phyloP scores from a whole-genome alignment of 805 yeast species.

The Schwanniomyces occidentalis region DNA sequence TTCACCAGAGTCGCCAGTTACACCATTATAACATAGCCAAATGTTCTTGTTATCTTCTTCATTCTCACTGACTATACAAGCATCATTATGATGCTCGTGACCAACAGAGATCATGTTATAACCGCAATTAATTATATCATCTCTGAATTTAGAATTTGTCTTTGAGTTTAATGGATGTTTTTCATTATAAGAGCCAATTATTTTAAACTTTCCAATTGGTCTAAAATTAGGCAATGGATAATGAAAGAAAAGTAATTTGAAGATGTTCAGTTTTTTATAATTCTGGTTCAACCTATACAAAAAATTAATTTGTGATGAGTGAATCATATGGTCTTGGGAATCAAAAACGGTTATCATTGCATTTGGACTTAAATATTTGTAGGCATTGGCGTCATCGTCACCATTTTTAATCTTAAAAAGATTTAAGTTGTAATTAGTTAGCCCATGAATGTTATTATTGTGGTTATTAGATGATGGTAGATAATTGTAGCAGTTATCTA shows the following conservation, averaged over 20 bases:
- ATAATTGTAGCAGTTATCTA: conserved; percentile 39
- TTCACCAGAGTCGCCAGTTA: conserved; percentile 37
- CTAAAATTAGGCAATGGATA: conserved; percentile 44
- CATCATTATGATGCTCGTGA: conserved; percentile 47
- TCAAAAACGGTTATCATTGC: conserved; percentile 37
- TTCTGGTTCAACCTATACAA: conserved; percentile 27
- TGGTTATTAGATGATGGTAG: conserved; percentile 10
- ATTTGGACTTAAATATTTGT: conserved; percentile 12
- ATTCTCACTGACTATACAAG: conserved; percentile 30
- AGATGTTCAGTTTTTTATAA: conserved; percentile 6
- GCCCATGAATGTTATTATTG: conserved; percentile 25
- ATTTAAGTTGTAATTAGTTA: conserved; percentile 37
- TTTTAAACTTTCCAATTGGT: conserved; percentile 37
- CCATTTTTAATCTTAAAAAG: conserved; percentile 14
- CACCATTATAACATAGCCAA: conserved; percentile 42
- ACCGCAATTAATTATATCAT: conserved; percentile 35
- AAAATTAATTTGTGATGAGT: conserved; percentile 34
- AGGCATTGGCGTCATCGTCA: conserved; percentile 1
- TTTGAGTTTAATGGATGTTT: conserved; percentile 33
- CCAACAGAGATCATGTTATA: conserved; percentile 41
- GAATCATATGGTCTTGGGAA: conserved; percentile 27
- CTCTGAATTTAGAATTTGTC: conserved; percentile 28
- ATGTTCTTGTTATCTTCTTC: conserved; percentile 13
- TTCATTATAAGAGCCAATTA: conserved; percentile 40
- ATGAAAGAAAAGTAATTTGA: conserved; percentile 39